These are phyloP conservation scores for Talaromyces nanjingensis DNA, from an alignment of 495 filamentous ascomycete genomes.

Conservation along the genomic window DNA sequence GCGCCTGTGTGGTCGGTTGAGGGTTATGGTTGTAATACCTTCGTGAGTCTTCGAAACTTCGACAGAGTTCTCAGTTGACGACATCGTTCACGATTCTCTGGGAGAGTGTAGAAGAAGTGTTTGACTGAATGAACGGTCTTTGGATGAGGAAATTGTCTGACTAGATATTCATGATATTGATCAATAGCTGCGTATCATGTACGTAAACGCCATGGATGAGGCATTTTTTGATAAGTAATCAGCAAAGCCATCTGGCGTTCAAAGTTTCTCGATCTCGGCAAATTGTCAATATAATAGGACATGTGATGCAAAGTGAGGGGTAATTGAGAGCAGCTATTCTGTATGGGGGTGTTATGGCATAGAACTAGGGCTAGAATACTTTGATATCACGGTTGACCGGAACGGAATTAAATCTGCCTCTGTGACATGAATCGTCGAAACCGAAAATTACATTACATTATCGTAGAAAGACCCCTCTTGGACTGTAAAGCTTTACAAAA, in stretches of 20 bases:
- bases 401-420: too few species aligned
- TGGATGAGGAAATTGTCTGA: neutral
- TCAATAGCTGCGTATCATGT: neutral
- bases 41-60: constrained; percentile 20
- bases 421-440: neutral
- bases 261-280: neutral
- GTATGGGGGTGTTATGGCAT: neutral
- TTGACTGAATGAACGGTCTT: neutral
- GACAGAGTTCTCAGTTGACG: neutral
- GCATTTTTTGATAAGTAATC: neutral
- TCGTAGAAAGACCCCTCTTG: neutral
- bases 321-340: neutral
- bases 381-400: neutral
- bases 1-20: constrained; percentile 32
- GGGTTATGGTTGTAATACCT: constrained; percentile 37
- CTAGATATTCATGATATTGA: neutral
- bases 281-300: neutral
- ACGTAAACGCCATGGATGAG: neutral
- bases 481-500: neutral
- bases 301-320: neutral
- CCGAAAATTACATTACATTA: neutral
- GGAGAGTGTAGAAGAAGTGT: neutral
- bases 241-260: neutral
- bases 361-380: neutral
- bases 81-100: neutral